Evolutionary conservation across 176 grass and related monocot species (phyloP).

Genomic region (Carex scoparia): DNA sequence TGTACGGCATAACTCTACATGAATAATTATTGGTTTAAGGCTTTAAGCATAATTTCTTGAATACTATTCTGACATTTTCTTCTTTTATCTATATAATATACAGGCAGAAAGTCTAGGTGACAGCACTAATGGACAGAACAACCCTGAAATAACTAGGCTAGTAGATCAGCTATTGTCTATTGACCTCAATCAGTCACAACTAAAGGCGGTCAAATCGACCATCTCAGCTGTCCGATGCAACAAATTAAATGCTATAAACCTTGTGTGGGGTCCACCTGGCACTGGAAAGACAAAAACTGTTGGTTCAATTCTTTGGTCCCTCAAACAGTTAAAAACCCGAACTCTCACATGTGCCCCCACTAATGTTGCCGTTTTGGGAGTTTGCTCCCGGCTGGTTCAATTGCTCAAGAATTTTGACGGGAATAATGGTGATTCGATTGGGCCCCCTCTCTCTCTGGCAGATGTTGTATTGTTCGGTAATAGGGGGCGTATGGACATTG

Average conservation of each 20-base stretch:
- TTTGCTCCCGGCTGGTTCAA: constrained; percentile 51
- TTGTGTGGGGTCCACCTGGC: constrained; percentile 87
- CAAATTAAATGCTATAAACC: constrained; percentile 42
- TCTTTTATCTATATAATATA: background rate
- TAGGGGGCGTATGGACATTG: constrained; percentile 53
- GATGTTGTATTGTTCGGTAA: constrained; percentile 69
- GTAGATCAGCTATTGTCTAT: constrained; percentile 27
- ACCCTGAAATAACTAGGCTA: constrained; percentile 19
- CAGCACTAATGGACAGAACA: constrained; percentile 3
- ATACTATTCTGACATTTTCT: background rate
- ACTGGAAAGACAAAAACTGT: constrained; percentile 81
- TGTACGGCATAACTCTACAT: background rate
- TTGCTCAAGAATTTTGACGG: constrained; percentile 34
- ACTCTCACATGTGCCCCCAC: constrained; percentile 80
- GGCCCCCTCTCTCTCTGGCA: constrained; percentile 33
- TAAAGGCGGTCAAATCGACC: constrained; percentile 45
- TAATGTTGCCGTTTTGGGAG: constrained; percentile 64
- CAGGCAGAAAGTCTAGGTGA: constrained; percentile 33
- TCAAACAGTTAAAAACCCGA: constrained; percentile 49
- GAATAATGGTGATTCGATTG: background rate
- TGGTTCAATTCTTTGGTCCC: constrained; percentile 44
- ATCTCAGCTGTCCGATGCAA: constrained; percentile 37
- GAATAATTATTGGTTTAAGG: too few species aligned
- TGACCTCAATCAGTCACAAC: constrained; percentile 60
- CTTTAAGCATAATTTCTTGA: background rate